These are phyloP conservation scores for Fraxinus americana DNA, from an alignment of 257 asterid species.

Conservation along the genomic window DNA sequence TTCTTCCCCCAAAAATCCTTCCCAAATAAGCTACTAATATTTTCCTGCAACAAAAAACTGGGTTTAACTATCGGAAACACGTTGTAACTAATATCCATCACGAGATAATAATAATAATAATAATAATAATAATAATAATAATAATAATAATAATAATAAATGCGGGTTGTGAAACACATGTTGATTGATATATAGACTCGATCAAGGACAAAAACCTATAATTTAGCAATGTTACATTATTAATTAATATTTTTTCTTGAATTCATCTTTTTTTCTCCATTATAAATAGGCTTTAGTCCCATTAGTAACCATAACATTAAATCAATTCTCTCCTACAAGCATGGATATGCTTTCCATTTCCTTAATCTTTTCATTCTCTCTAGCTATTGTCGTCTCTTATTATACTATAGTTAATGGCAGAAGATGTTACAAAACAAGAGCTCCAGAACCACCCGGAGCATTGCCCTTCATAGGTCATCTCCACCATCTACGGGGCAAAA, in stretches of 20 bases:
- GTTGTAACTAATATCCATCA: too few relatives aligned
- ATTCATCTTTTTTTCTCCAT: neutral
- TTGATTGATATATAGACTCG: too few relatives aligned
- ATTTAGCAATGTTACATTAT: too few relatives aligned
- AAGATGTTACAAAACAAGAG: neutral
- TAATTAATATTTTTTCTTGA: neutral
- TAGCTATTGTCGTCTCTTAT: conserved; percentile 10
- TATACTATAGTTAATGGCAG: neutral
- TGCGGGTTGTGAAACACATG: too few relatives aligned
- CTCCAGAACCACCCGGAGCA: conserved; percentile 53
- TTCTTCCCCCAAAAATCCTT: too few relatives aligned
- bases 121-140: too few relatives aligned
- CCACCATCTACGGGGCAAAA: conserved; percentile 40
- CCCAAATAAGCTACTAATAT: too few relatives aligned
- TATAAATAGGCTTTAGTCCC: neutral
- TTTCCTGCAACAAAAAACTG: too few relatives aligned
- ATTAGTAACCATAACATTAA: neutral
- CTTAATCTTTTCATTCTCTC: neutral
- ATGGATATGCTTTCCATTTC: conserved; percentile 26
- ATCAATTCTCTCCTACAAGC: neutral
- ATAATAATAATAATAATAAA: too few relatives aligned
- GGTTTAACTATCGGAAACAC: too few relatives aligned
- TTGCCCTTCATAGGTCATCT: conserved; percentile 72
- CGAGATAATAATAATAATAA: too few relatives aligned
- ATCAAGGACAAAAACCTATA: too few relatives aligned